Conservation (phyloP, 2,329 filamentous ascomycete genomes). For the Clarireedia homoeocarpa region DNA sequence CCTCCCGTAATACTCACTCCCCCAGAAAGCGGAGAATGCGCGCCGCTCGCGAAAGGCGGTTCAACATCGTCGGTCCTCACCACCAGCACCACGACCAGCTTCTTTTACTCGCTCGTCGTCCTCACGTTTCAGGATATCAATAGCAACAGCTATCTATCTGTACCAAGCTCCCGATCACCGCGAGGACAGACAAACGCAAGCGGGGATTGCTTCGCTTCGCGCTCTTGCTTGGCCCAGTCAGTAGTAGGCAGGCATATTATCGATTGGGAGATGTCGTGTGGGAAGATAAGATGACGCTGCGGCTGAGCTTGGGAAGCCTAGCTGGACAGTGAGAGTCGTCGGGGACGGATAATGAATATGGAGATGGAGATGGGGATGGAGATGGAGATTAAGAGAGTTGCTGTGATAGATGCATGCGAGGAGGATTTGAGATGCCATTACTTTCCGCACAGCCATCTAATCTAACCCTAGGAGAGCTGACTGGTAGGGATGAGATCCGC, state of each 20-base stretch:
- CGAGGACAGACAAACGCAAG: conserved; percentile 11
- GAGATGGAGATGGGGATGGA: too few relatives aligned
- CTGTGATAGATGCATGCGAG: not conserved
- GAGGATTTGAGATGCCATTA: not conserved
- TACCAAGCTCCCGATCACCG: conserved; percentile 1
- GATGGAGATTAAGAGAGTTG: too few relatives aligned
- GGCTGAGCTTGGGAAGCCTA: not conserved
- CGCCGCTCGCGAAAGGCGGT: conserved; percentile 19
- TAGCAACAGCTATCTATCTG: not conserved
- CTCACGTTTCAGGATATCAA: conserved; percentile 5
- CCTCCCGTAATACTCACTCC: conserved; percentile 43
- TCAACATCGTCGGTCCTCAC: not conserved
- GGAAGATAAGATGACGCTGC: not conserved
- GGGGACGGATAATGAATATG: not conserved
- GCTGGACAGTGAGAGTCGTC: not conserved
- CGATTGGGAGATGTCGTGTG: not conserved
- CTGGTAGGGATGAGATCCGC: too few relatives aligned
- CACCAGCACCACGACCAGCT: not conserved
- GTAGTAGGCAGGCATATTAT: not conserved
- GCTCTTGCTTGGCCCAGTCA: conserved; percentile 10
- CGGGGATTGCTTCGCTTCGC: conserved; percentile 2
- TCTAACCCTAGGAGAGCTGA: too few relatives aligned
- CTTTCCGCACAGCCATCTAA: not conserved
- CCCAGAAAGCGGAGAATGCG: conserved; percentile 30
- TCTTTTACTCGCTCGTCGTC: not conserved